phyloP scores from a whole-genome alignment of 83 land plant species.

The Larix sibirica region DNA sequence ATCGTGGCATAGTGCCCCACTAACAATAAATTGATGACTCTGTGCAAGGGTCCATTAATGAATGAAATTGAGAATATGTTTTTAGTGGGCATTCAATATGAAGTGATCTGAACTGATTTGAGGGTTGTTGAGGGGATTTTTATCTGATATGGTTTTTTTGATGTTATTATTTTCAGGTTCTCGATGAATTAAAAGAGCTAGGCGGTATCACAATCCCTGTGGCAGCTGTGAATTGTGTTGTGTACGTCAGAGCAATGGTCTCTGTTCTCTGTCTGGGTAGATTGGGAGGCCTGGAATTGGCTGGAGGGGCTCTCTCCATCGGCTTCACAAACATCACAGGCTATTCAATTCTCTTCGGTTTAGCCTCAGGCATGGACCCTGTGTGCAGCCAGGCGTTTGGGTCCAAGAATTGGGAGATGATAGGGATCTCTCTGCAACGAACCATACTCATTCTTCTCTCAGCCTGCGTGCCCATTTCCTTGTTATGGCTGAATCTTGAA shows the following conservation, averaged over 20 bases:
- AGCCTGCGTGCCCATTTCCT: conserved; percentile 29
- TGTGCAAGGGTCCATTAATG: too few relatives aligned
- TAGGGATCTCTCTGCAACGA: conserved; percentile 37
- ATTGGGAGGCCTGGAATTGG: conserved; percentile 36
- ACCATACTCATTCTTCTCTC: conserved; percentile 26
- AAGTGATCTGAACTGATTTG: too few relatives aligned
- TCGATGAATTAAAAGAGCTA: conserved; percentile 56
- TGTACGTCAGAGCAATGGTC: conserved; percentile 38
- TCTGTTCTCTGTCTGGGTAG: conserved; percentile 45
- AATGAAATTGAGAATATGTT: too few relatives aligned
- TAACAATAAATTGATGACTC: too few relatives aligned
- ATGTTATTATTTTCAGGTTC: conserved; percentile 26
- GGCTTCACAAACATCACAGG: conserved; percentile 55
- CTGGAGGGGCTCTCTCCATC: conserved; percentile 48
- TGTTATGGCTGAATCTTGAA: conserved; percentile 30
- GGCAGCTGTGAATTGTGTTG: conserved; percentile 58
- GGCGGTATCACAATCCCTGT: conserved; percentile 59
- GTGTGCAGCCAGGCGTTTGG: conserved; percentile 44
- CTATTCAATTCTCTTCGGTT: conserved; percentile 42
- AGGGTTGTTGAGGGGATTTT: too few relatives aligned
- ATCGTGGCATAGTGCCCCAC: too few relatives aligned
- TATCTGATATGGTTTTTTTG: too few relatives aligned
- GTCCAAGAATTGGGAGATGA: conserved; percentile 29
- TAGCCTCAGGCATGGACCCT: conserved; percentile 46
- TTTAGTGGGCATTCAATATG: too few relatives aligned